These are phyloP conservation scores for Wickerhamiella spandovensis DNA, from an alignment of 805 yeast species.

Conservation along the genomic window DNA sequence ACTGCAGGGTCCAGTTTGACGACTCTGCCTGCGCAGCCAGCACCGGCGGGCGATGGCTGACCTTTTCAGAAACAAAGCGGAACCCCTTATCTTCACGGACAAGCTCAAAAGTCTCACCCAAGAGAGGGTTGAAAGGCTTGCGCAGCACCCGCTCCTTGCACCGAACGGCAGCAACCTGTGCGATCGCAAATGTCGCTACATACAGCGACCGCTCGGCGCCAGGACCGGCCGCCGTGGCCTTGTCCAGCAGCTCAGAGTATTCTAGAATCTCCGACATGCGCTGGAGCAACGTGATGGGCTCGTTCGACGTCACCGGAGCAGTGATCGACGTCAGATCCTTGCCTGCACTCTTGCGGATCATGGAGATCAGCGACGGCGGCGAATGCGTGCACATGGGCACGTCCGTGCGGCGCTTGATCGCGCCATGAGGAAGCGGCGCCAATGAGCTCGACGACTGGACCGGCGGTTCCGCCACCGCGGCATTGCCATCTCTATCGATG, in stretches of 20 bases:
- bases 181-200: constrained; percentile 72
- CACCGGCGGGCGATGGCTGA: constrained; percentile 73
- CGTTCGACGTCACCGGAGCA: constrained; percentile 91
- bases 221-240: constrained; percentile 38
- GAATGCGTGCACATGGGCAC: constrained; percentile 40
- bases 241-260: constrained; percentile 51
- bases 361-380: constrained; percentile 73
- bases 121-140: constrained; percentile 87
- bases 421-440: constrained; percentile 50
- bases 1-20: constrained; percentile 41
- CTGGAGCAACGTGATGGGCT: constrained; percentile 76
- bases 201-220: constrained; percentile 43
- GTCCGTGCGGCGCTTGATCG: constrained; percentile 42
- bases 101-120: constrained; percentile 87
- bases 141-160: constrained; percentile 63
- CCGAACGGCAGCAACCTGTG: constrained; percentile 56
- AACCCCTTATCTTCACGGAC: constrained; percentile 73
- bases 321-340: constrained; percentile 75
- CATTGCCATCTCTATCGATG: too few species aligned
- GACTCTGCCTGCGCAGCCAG: constrained; percentile 73
- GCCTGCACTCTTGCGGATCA: constrained; percentile 81
- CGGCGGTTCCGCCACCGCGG: too few species aligned
- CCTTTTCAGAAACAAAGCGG: constrained; percentile 71
- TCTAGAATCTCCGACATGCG: constrained; percentile 70
- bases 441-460: too few species aligned